Base-by-base conservation (phyloP, 371 early-diverging fungal species). In the Mortierella sp. region DNA sequence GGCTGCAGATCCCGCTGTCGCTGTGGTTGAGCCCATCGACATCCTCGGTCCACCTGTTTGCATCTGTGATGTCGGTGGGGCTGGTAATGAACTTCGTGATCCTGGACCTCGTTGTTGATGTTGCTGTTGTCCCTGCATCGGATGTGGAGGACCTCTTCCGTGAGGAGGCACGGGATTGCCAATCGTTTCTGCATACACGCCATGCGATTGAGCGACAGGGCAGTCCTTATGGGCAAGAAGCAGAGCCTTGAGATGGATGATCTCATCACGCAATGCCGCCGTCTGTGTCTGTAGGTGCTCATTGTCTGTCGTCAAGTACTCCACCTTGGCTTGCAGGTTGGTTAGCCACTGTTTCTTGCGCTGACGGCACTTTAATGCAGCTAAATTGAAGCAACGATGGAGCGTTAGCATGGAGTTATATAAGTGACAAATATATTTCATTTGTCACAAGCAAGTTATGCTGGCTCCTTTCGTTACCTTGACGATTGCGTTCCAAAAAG, bases 311-410 rank as follows among this genome's bases (percentile, higher is more conserved):
- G 89, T 79, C 61, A 92, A 71, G 44, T 79, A 84, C 52, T 92
- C 94, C 27, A 93, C 92, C 53, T 89, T 91, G 19, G 83, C 82
- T 68, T 95, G 93, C 55, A 95, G 83, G 39, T 89, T 87, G 56
- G 85, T 84, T 19, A 94, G 81, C 89, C 92, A 92, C 67, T 92
- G 90, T 78, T 94, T 94, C 81, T 95, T 95, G 78, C 94, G 93
- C 76, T 92, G 94, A 39, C 95, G 89, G 69, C 95, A 95, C 72
- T 94, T 94, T 21, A 93, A 82, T 4, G 95, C 95, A 34, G 95
- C 95, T 70, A 49, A 6, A 30, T 48, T 37, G 26, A 49, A 55
- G n/a, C 31, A 49, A 28, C n/a, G n/a, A n/a, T n/a, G n/a, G n/a
- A n/a, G n/a, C n/a, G 49, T 49, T 23, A 4, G 30, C 8, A 30